Percentiles rank a stretch among this genome's conserved stretches.
These are phyloP conservation scores for Pythium apleroticum DNA, from an alignment of 352 stramenopile species.

Conservation along the genomic window DNA sequence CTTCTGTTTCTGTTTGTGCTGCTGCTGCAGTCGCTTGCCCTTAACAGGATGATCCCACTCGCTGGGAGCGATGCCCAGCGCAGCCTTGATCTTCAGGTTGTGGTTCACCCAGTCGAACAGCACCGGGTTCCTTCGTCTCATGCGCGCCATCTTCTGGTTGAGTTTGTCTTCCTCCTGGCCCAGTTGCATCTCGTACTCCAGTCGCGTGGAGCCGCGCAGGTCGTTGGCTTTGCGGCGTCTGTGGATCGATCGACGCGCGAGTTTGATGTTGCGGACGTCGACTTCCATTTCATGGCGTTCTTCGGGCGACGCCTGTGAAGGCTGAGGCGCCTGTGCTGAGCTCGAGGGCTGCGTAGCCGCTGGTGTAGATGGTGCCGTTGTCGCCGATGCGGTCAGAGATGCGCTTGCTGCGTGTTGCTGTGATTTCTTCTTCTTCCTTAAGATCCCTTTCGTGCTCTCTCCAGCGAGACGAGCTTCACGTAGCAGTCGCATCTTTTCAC, in stretches of 20 bases:
- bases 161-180: constrained; percentile 19
- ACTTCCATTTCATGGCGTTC: constrained; percentile 16
- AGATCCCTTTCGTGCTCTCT: no score
- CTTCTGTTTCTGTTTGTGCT: background rate
- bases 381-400: background rate
- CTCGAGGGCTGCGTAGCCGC: no score
- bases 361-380: no score
- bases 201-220: constrained; percentile 24
- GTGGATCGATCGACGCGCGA: constrained; percentile 24
- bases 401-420: no score
- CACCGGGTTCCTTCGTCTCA: constrained; percentile 1
- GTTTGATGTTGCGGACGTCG: constrained; percentile 22
- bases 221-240: constrained; percentile 25
- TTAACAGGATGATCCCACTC: constrained; percentile 7
- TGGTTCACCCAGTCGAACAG: constrained; percentile 14
- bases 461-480: no score
- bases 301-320: background rate
- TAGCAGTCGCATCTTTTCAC: no score
- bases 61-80: background rate
- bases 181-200: constrained; percentile 29
- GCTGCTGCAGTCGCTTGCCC: constrained; percentile 1
- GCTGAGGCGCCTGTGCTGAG: background rate
- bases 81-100: constrained; percentile 9
- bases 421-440: no score
- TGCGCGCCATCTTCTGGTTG: constrained; percentile 1